Base-by-base conservation (phyloP, 441 rosid genomes). In the Croton laevigatus region DNA sequence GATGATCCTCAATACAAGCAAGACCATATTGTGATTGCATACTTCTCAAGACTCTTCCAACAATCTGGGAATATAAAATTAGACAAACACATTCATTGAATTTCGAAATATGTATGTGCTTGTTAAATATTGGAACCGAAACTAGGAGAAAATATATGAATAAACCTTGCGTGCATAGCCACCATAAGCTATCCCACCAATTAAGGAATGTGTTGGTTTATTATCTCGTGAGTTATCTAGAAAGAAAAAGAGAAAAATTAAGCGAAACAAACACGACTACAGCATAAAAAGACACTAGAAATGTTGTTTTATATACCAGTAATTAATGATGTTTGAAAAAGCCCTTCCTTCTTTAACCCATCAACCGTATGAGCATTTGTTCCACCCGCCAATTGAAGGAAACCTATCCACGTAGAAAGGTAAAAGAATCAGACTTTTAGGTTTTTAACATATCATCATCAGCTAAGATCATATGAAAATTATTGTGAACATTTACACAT, bases 131-230 rank as follows among this genome's bases (percentile, higher is more conserved):
- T 32, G 2, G 51, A 12, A 20, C n/a, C 3, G 42, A 36, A 40
- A 57, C 23, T 11, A 22, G 34, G 52, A 36, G 40, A 38, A 51
- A 7, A 20, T 17, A n/a, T 34, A 44, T 27, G 0, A 16, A 62
- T 79, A 42, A 51, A 83, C 93, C 89, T 88, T 84, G 60, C 87
- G 78, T 37, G 93, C 89, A 72, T 88, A 88, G 53, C 92, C 90
- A 46, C 92, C 92, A 11, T 80, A 88, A 42, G 90, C 92, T 69
- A 88, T 66, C 63, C 90, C 92, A 54, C 86, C 83, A 42, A 88
- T 79, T n/a, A 72, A 36, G 19, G 86, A 76, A 69, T 67, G 73
- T 13, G 53, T 20, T 48, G 68, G 38, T 52, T 38, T 53, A 40
- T 58, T 65, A 49, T 65, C 73, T 48, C 49, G 13, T 38, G 61